Conservation (phyloP, 2,329 filamentous ascomycete genomes). For the Hypoxylon sp. region DNA sequence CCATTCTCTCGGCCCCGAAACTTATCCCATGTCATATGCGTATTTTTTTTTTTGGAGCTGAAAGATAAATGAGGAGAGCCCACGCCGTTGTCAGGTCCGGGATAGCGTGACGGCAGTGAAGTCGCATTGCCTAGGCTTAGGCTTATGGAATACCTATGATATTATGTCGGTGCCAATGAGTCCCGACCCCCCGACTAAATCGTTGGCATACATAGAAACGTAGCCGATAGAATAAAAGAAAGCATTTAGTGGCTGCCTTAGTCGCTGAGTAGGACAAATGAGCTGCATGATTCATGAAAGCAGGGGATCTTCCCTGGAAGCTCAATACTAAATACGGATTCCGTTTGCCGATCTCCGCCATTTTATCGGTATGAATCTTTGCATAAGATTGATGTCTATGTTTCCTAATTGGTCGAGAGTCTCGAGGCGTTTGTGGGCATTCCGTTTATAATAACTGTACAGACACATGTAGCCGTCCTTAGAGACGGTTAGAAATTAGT, state of each 20-base stretch:
- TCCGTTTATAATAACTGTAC: neutral
- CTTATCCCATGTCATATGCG: neutral
- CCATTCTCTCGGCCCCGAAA: constrained; percentile 8
- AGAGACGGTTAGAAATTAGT: neutral
- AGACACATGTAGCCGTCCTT: neutral
- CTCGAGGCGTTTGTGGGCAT: neutral
- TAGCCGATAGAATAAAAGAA: neutral
- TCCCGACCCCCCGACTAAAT: constrained; percentile 8
- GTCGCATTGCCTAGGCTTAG: constrained; percentile 3
- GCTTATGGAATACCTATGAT: constrained; percentile 9
- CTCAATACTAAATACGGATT: neutral
- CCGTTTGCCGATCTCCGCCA: neutral
- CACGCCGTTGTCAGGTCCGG: neutral
- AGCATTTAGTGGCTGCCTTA: neutral
- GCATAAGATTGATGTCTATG: neutral
- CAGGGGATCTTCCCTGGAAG: neutral
- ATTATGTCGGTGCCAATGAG: neutral
- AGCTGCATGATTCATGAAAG: neutral
- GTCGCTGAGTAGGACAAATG: neutral
- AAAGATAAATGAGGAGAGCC: neutral
- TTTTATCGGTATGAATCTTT: neutral
- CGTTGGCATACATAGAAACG: neutral
- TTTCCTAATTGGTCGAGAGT: neutral
- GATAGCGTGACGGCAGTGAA: neutral
- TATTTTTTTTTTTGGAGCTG: constrained; percentile 2